Conservation (phyloP, 176 grass and related monocot species). For the Saccharum spontaneum region DNA sequence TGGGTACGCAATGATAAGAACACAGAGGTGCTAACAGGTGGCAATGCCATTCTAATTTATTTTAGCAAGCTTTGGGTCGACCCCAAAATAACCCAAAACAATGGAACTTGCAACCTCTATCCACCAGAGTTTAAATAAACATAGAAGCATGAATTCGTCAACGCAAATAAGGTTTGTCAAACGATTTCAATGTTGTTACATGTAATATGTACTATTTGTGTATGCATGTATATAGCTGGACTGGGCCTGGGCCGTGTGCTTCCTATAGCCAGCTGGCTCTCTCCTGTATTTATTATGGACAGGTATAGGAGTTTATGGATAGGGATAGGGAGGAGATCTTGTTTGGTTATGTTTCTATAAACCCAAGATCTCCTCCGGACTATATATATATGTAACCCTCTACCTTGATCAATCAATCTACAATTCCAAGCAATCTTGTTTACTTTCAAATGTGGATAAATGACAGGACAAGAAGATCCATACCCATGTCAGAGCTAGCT, state of each 20-base stretch:
- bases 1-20: background rate
- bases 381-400: background rate
- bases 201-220: background rate
- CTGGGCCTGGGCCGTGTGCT: background rate
- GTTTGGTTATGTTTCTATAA: background rate
- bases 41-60: background rate
- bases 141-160: background rate
- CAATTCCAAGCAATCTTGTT: background rate
- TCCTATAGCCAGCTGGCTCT: background rate
- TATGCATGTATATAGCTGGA: background rate
- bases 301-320: background rate
- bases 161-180: slow-evolving; percentile 7
- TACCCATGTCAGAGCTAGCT: slow-evolving; percentile 99
- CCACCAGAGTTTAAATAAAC: slow-evolving; percentile 1
- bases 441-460: background rate
- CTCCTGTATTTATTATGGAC: background rate
- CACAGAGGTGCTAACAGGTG: background rate
- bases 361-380: background rate
- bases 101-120: background rate
- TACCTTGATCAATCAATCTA: background rate
- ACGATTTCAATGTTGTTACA: background rate
- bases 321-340: background rate
- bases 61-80: background rate
- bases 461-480: slow-evolving; percentile 30
- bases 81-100: background rate